Percentiles rank a stretch among this genome's conserved stretches.
Conservation (phyloP, 352 stramenopile genomes). For the Pythium sukuiense region DNA sequence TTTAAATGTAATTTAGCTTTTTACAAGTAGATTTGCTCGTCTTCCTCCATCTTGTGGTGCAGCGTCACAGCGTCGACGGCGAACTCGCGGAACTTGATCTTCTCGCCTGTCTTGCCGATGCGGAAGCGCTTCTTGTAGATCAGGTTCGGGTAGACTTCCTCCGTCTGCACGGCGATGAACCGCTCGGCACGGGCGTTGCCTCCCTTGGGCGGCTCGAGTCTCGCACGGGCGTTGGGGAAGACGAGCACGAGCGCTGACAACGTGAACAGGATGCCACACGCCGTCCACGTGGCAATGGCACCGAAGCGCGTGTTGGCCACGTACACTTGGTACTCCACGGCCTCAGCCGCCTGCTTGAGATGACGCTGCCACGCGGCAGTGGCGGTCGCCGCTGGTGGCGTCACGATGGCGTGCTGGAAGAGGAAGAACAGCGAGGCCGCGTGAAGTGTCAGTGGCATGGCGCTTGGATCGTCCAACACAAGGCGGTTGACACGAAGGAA, state of each 20-base stretch:
- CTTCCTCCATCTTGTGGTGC: slow-evolving; percentile 68
- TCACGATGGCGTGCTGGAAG: slow-evolving; percentile 49
- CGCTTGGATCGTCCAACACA: slow-evolving; percentile 20
- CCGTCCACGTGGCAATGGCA: slow-evolving; percentile 48
- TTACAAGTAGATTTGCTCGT: slow-evolving; percentile 67
- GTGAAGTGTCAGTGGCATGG: slow-evolving; percentile 40
- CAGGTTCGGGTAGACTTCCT: slow-evolving; percentile 72
- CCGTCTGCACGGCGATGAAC: slow-evolving; percentile 67
- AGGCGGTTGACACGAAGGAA: slow-evolving; percentile 27
- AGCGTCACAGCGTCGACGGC: slow-evolving; percentile 57
- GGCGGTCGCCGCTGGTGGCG: slow-evolving; percentile 1
- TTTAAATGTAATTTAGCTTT: not conserved
- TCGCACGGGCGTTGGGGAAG: slow-evolving; percentile 33
- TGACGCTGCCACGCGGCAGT: slow-evolving; percentile 19
- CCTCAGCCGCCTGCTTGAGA: slow-evolving; percentile 5
- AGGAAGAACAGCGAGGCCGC: slow-evolving; percentile 49
- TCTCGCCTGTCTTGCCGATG: slow-evolving; percentile 66
- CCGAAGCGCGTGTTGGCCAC: slow-evolving; percentile 64
- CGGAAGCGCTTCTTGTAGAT: slow-evolving; percentile 80
- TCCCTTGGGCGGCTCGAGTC: slow-evolving; percentile 13
- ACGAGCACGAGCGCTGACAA: slow-evolving; percentile 51
- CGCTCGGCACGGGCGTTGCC: slow-evolving; percentile 43
- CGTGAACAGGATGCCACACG: slow-evolving; percentile 40
- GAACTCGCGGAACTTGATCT: slow-evolving; percentile 76
- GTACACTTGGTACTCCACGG: slow-evolving; percentile 37